These are phyloP conservation scores for Aspergillus vadensis DNA, from an alignment of 2,329 filamentous ascomycete genomes.

Conservation along the genomic window DNA sequence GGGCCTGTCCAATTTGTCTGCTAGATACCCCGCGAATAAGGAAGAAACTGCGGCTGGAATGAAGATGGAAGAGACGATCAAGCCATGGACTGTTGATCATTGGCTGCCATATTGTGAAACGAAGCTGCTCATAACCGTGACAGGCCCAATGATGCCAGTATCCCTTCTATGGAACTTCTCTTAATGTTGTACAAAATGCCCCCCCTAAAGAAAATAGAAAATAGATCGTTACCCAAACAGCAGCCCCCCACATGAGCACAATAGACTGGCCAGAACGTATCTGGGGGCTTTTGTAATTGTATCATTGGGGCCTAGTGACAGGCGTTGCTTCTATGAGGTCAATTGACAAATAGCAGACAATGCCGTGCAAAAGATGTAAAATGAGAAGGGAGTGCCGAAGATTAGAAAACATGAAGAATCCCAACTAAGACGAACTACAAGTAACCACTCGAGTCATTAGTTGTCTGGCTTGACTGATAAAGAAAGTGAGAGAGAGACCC, in stretches of 20 bases:
- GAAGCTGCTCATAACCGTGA: slow-evolving; percentile 61
- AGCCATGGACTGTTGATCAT: slow-evolving; percentile 56
- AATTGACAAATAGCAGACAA: not conserved
- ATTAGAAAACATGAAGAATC: not conserved
- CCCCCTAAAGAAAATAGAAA: not conserved
- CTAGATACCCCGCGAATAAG: slow-evolving; percentile 59
- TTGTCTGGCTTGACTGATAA: not conserved
- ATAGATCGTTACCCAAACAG: slow-evolving; percentile 21
- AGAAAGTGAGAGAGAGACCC: not conserved
- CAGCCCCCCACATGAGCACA: slow-evolving; percentile 24
- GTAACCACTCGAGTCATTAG: not conserved
- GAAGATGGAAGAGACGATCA: slow-evolving; percentile 62
- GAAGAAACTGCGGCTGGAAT: slow-evolving; percentile 61
- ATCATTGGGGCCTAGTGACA: slow-evolving; percentile 5
- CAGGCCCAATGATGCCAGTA: slow-evolving; percentile 61
- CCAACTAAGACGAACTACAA: not conserved
- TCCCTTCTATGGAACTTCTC: slow-evolving; percentile 34
- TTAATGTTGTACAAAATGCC: not conserved
- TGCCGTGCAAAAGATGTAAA: not conserved
- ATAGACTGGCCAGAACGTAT: slow-evolving; percentile 23
- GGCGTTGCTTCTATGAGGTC: not conserved
- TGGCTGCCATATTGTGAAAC: slow-evolving; percentile 52
- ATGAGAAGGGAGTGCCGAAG: not conserved
- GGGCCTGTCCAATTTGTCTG: slow-evolving; percentile 54
- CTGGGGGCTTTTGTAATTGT: slow-evolving; percentile 16